A percentile compares a stretch with the other conserved stretches of the same genome.
Conservation (phyloP, 176 grass and related monocot genomes). For the Oropetium thomaeum region DNA sequence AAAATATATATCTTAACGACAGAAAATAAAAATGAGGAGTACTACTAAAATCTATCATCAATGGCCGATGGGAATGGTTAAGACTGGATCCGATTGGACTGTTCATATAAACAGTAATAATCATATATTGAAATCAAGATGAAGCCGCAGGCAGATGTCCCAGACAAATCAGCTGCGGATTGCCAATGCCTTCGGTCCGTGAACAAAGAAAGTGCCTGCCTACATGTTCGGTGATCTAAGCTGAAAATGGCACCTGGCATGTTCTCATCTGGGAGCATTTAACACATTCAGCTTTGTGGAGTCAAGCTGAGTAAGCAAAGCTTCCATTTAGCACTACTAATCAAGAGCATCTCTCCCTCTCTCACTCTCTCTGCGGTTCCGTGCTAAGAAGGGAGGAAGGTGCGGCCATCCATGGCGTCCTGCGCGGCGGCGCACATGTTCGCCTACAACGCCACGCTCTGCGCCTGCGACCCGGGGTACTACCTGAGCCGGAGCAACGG, state of each 20-base stretch:
- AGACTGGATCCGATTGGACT: not conserved
- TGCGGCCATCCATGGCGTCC: no score
- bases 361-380: no score
- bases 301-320: no score
- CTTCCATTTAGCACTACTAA: no score
- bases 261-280: not conserved
- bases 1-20: no score
- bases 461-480: constrained; percentile 74
- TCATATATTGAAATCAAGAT: not conserved
- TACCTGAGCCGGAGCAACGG: no score
- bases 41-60: no score
- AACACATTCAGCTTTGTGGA: not conserved
- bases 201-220: not conserved
- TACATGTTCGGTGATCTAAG: not conserved
- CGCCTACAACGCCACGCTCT: constrained; percentile 64
- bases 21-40: no score
- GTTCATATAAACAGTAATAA: not conserved
- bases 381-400: no score
- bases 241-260: not conserved
- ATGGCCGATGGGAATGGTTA: no score
- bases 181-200: not conserved
- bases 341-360: no score
- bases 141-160: not conserved
- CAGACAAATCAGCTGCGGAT: not conserved
- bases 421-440: constrained; percentile 32